Evolutionary conservation across 495 filamentous ascomycete genomes (phyloP).

Genomic region (Jackrogersella multiformis): DNA sequence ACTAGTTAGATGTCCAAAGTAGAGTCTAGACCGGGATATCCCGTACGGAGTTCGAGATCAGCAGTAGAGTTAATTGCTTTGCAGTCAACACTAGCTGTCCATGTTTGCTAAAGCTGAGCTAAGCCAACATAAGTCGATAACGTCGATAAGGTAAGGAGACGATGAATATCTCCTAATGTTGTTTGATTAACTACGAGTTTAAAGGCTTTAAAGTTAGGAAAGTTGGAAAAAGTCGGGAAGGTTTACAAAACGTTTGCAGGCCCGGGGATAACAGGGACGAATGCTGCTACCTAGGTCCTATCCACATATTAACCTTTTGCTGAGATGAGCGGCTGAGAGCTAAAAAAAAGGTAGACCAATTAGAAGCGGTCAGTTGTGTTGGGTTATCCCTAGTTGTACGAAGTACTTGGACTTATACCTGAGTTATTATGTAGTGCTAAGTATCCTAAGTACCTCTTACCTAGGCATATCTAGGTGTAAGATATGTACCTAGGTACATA

Average conservation of each 20-base stretch:
- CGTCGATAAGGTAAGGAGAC: not conserved
- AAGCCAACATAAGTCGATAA: not conserved
- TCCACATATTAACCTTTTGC: conserved; percentile 16
- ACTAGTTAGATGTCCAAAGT: conserved; percentile 4
- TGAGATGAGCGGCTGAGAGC: conserved; percentile 21
- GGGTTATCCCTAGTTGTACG: not conserved
- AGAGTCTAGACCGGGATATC: conserved; percentile 1
- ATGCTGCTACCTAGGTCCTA: conserved; percentile 18
- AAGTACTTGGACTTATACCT: not conserved
- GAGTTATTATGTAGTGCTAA: not conserved
- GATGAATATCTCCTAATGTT: not conserved
- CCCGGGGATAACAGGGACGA: conserved; percentile 19
- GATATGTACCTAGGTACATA: too few species aligned
- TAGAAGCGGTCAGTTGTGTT: conserved; percentile 17
- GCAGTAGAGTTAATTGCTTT: conserved; percentile 5
- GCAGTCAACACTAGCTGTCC: conserved; percentile 25
- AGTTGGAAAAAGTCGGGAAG: not conserved
- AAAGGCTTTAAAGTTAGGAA: not conserved
- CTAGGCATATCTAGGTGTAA: too few species aligned
- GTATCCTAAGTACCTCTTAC: conserved; percentile 2
- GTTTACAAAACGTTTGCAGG: not conserved
- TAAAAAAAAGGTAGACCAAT: conserved; percentile 30
- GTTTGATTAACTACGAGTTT: too few species aligned
- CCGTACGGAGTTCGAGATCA: conserved; percentile 8
- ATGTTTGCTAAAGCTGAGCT: too few species aligned